phyloP scores from a whole-genome alignment of 305 asterid genomes.

The Fraxinus floribunda region DNA sequence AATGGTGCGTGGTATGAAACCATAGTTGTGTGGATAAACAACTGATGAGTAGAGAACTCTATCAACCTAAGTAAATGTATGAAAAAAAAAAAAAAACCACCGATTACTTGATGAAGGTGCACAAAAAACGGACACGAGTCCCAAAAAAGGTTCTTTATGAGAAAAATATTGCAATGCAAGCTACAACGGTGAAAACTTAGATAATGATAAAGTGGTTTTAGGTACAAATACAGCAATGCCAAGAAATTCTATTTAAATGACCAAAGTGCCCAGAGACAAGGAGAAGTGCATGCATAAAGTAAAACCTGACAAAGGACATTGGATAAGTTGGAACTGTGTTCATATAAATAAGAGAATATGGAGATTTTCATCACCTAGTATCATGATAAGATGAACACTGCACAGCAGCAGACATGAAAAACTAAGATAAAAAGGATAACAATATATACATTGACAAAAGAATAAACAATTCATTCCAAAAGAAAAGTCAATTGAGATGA shows the following conservation, averaged over 20 bases:
- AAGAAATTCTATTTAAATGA: neutral
- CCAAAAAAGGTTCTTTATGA: neutral
- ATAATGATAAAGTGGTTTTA: neutral
- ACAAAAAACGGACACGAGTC: neutral
- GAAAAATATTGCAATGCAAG: neutral
- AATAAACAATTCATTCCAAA: neutral
- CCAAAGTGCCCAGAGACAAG: neutral
- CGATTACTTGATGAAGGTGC: neutral
- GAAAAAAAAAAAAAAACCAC: neutral
- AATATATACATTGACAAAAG: neutral
- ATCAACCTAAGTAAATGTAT: conserved; percentile 56
- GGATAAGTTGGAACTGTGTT: neutral
- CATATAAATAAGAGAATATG: neutral
- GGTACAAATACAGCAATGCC: neutral
- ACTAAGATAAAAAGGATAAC: neutral
- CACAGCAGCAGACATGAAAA: neutral
- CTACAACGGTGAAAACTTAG: neutral
- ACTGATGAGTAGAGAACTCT: conserved; percentile 89
- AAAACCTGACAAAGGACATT: neutral
- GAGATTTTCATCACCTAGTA: neutral
- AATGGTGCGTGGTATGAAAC: conserved; percentile 80
- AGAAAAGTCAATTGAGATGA: neutral
- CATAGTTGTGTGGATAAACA: conserved; percentile 90
- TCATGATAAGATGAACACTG: neutral
- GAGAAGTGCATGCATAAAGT: neutral